Percentiles rank a stretch among this genome's conserved stretches.
These are phyloP conservation scores for Alternaria burnsii DNA, from an alignment of 2,329 filamentous ascomycete species.

Conservation along the genomic window DNA sequence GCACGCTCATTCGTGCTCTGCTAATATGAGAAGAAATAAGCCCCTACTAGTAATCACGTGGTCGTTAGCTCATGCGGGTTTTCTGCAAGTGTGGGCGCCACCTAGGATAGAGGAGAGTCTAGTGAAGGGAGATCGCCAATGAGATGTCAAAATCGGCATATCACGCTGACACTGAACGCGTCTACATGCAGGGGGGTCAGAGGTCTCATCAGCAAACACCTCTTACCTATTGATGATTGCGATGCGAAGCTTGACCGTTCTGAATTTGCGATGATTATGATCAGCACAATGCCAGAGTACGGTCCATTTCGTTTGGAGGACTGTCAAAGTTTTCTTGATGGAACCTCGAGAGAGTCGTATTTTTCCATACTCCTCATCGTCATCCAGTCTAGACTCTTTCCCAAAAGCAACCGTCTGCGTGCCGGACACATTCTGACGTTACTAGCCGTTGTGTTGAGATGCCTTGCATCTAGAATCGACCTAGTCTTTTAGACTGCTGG, in stretches of 20 bases:
- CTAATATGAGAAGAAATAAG: conserved; percentile 32
- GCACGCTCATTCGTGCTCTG: conserved; percentile 41
- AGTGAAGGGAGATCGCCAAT: conserved; percentile 36
- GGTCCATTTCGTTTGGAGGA: background rate
- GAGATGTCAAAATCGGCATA: conserved; percentile 16
- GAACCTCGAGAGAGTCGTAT: background rate
- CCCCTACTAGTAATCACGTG: conserved; percentile 8
- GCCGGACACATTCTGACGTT: conserved; percentile 4
- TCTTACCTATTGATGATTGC: background rate
- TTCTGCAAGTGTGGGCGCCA: too few relatives aligned
- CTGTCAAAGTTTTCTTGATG: background rate
- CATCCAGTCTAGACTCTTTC: background rate
- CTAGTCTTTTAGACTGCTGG: background rate
- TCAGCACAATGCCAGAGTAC: background rate
- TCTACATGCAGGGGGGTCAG: conserved; percentile 36
- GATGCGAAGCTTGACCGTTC: conserved; percentile 1
- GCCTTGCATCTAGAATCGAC: conserved; percentile 6
- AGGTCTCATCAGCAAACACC: conserved; percentile 7
- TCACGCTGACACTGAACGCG: conserved; percentile 32
- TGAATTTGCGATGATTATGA: conserved; percentile 2
- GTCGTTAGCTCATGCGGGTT: too few relatives aligned
- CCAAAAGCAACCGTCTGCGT: background rate
- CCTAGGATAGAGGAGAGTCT: conserved; percentile 18
- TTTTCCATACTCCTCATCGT: background rate
- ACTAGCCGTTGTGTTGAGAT: background rate